A percentile compares a stretch with the other conserved stretches of the same genome.
Evolutionary conservation across 164 flowering plant genomes (phyloP).

Genomic region (Chloranthus sessilifolius): DNA sequence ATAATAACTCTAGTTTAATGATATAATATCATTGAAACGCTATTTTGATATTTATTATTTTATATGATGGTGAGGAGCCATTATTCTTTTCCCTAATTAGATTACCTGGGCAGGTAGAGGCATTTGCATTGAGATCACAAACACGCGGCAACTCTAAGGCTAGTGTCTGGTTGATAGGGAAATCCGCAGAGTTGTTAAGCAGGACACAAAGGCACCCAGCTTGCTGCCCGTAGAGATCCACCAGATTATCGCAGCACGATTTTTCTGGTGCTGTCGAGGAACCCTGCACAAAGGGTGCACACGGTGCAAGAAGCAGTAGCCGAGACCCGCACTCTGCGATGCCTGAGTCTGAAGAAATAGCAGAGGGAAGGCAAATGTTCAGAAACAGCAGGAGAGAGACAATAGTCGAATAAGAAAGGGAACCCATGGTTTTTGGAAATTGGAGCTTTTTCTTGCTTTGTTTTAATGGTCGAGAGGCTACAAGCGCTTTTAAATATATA

Average conservation of each 20-base stretch:
- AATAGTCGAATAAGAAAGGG: too few relatives aligned
- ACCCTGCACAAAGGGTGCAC: constrained; percentile 71
- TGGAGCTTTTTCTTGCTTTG: too few relatives aligned
- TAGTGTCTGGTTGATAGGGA: constrained; percentile 58
- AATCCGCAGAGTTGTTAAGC: constrained; percentile 34
- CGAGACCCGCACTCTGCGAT: constrained; percentile 33
- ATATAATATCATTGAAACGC: too few relatives aligned
- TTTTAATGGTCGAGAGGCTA: neutral
- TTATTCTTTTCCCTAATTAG: too few relatives aligned
- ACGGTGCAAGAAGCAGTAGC: constrained; percentile 42
- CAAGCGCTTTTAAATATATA: neutral
- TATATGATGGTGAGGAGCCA: too few relatives aligned
- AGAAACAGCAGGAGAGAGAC: too few relatives aligned
- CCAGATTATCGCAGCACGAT: constrained; percentile 55
- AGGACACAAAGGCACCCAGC: constrained; percentile 57
- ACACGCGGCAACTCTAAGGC: constrained; percentile 58
- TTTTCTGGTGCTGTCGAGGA: constrained; percentile 24
- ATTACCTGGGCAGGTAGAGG: constrained; percentile 51
- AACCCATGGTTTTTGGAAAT: too few relatives aligned
- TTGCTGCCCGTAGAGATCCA: constrained; percentile 31
- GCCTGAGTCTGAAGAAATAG: too few relatives aligned
- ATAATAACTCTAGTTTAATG: too few relatives aligned
- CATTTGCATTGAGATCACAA: constrained; percentile 33
- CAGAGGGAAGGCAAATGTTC: too few relatives aligned
- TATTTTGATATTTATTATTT: too few relatives aligned